These are phyloP conservation scores for Magnolia officinalis DNA, from an alignment of 164 flowering plant genomes.

Conservation along the genomic window DNA sequence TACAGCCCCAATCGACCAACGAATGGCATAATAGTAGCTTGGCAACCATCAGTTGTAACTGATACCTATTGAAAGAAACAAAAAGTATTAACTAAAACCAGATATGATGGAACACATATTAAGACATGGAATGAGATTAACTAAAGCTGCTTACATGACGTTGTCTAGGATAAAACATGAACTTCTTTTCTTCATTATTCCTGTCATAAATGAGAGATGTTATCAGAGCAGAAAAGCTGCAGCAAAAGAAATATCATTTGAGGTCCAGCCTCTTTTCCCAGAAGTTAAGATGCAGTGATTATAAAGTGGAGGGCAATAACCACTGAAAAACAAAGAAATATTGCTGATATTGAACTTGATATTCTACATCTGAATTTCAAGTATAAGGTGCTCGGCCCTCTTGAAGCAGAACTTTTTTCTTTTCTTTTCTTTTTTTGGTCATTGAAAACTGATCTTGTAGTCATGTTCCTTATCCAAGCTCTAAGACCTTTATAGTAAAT, in stretches of 20 bases:
- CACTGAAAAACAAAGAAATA: neutral
- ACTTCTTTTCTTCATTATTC: conserved; percentile 42
- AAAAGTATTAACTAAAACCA: neutral
- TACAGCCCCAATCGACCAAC: conserved; percentile 76
- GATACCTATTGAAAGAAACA: conserved; percentile 41
- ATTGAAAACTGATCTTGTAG: no score
- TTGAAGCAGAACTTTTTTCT: neutral
- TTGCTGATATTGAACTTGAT: neutral
- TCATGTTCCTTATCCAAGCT: no score
- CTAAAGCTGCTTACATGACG: conserved; percentile 46
- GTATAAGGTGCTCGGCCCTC: neutral
- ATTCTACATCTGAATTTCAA: neutral
- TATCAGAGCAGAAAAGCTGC: neutral
- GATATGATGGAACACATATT: neutral
- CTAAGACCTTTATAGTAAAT: neutral
- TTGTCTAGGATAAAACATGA: conserved; percentile 80
- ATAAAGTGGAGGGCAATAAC: no score
- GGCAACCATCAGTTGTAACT: conserved; percentile 76
- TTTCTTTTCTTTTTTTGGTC: neutral
- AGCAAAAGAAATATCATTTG: neutral
- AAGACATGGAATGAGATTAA: conserved; percentile 3
- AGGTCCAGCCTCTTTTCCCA: neutral
- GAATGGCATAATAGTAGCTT: conserved; percentile 60
- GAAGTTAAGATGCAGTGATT: neutral
- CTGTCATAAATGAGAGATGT: conserved; percentile 38